Evolutionary conservation across 768 basidiomycete genomes (phyloP).

Genomic region (Psilocybe sp.): DNA sequence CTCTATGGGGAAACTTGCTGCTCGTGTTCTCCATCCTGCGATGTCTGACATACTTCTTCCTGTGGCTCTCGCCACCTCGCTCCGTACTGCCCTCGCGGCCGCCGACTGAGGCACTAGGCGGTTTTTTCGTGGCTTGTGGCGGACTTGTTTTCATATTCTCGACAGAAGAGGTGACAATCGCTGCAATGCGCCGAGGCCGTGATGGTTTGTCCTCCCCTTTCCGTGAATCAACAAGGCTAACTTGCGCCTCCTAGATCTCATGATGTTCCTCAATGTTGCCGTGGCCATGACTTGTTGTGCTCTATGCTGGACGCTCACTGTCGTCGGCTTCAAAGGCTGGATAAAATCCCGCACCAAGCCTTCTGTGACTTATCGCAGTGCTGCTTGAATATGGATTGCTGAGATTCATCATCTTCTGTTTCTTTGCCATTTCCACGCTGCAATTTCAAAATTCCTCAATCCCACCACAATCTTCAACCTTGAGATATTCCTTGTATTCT

Average conservation of each 20-base stretch:
- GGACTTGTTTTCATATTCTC: slow-evolving; percentile 89
- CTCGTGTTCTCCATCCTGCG: slow-evolving; percentile 75
- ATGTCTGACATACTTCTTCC: slow-evolving; percentile 90
- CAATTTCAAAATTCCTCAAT: not conserved
- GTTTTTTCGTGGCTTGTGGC: slow-evolving; percentile 85
- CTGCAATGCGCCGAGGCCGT: slow-evolving; percentile 86
- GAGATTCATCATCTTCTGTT: not conserved
- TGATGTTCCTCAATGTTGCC: slow-evolving; percentile 87
- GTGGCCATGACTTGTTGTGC: slow-evolving; percentile 85
- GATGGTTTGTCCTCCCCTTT: slow-evolving; percentile 54
- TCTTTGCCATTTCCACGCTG: slow-evolving; percentile 6
- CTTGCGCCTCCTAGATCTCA: slow-evolving; percentile 52
- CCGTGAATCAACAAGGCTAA: slow-evolving; percentile 3
- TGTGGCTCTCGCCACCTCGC: slow-evolving; percentile 82
- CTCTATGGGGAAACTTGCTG: slow-evolving; percentile 88
- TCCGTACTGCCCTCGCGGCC: slow-evolving; percentile 89
- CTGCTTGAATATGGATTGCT: slow-evolving; percentile 10
- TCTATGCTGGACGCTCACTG: slow-evolving; percentile 77
- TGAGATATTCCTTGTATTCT: no score
- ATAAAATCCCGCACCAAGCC: slow-evolving; percentile 42
- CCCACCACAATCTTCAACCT: no score
- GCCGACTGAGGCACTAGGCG: slow-evolving; percentile 87
- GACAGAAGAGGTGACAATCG: slow-evolving; percentile 84
- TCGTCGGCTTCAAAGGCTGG: slow-evolving; percentile 85
- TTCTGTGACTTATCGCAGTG: slow-evolving; percentile 28